phyloP scores from a whole-genome alignment of 768 basidiomycete species.

The Rhizopogon vinicolor region DNA sequence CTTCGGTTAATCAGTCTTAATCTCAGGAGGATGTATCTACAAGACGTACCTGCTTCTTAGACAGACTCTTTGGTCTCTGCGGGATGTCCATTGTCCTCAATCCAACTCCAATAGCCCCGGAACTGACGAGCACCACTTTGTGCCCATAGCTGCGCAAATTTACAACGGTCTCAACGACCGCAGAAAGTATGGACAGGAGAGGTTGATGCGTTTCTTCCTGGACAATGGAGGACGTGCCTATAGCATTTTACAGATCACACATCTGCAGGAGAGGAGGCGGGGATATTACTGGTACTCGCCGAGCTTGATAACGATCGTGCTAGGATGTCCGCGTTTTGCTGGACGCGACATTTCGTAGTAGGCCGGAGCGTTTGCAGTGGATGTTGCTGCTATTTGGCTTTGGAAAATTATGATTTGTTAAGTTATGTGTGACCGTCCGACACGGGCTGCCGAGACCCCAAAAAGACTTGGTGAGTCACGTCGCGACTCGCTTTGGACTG shows the following conservation, averaged over 20 bases:
- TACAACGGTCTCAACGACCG: slow-evolving; percentile 88
- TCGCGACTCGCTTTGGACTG: too few relatives aligned
- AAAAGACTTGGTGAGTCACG: not conserved
- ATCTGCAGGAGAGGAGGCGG: slow-evolving; percentile 3
- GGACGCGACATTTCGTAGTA: slow-evolving; percentile 13
- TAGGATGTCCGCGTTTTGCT: slow-evolving; percentile 29
- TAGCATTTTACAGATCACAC: slow-evolving; percentile 9
- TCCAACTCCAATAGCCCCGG: slow-evolving; percentile 97
- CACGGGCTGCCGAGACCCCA: not conserved
- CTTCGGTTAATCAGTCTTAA: slow-evolving; percentile 38
- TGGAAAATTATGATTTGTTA: not conserved
- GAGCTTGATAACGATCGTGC: slow-evolving; percentile 84
- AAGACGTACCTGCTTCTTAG: slow-evolving; percentile 82
- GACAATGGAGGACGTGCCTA: slow-evolving; percentile 93
- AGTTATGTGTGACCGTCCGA: not conserved
- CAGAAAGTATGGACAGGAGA: slow-evolving; percentile 84
- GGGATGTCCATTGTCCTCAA: slow-evolving; percentile 86
- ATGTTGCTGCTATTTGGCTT: not conserved
- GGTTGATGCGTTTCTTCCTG: slow-evolving; percentile 93
- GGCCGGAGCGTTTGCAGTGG: not conserved
- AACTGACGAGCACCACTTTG: slow-evolving; percentile 92
- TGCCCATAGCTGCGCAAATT: slow-evolving; percentile 76
- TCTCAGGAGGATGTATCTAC: not conserved
- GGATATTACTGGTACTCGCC: slow-evolving; percentile 39
- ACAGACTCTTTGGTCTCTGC: slow-evolving; percentile 75